Percentiles rank a stretch among this genome's conserved stretches.
Conservation (phyloP, 2,329 filamentous ascomycete species). For the Cladosporium cucumerinum region DNA sequence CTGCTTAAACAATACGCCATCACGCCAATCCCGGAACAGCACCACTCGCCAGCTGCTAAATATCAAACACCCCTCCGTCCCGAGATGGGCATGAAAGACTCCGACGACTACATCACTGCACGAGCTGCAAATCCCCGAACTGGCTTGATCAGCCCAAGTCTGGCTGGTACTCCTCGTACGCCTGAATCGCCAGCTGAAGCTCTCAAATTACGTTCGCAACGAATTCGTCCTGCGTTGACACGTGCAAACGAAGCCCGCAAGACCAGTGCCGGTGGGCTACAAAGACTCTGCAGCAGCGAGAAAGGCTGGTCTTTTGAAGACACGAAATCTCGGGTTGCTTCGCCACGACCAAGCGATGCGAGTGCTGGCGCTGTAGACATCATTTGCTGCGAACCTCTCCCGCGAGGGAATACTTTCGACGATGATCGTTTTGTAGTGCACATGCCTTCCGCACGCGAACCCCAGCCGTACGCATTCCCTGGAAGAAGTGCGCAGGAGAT, state of each 20-base stretch:
- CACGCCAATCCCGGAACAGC: not conserved
- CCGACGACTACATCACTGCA: slow-evolving; percentile 37
- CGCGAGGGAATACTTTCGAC: not conserved
- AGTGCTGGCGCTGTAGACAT: slow-evolving; percentile 14
- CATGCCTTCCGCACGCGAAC: slow-evolving; percentile 36
- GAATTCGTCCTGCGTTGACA: slow-evolving; percentile 20
- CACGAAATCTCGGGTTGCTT: slow-evolving; percentile 15
- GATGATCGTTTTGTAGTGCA: slow-evolving; percentile 32
- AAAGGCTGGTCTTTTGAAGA: slow-evolving; percentile 24
- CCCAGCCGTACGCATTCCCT: slow-evolving; percentile 33
- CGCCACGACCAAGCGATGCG: slow-evolving; percentile 17
- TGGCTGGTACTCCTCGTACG: slow-evolving; percentile 24
- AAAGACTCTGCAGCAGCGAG: slow-evolving; percentile 18
- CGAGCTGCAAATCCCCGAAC: slow-evolving; percentile 35
- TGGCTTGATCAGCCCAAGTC: slow-evolving; percentile 34
- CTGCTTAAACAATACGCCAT: slow-evolving; percentile 20
- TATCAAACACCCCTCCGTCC: slow-evolving; percentile 12
- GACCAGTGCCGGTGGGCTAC: slow-evolving; percentile 20
- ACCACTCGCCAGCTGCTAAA: not conserved
- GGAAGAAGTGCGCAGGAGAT: slow-evolving; percentile 31
- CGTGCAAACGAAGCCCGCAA: slow-evolving; percentile 29
- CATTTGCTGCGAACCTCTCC: not conserved
- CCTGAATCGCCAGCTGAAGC: slow-evolving; percentile 32
- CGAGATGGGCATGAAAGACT: slow-evolving; percentile 34
- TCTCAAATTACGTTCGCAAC: slow-evolving; percentile 17